These are phyloP conservation scores for Rhizophagus prolifer DNA, from an alignment of 192 early-diverging fungal genomes.

Conservation along the genomic window DNA sequence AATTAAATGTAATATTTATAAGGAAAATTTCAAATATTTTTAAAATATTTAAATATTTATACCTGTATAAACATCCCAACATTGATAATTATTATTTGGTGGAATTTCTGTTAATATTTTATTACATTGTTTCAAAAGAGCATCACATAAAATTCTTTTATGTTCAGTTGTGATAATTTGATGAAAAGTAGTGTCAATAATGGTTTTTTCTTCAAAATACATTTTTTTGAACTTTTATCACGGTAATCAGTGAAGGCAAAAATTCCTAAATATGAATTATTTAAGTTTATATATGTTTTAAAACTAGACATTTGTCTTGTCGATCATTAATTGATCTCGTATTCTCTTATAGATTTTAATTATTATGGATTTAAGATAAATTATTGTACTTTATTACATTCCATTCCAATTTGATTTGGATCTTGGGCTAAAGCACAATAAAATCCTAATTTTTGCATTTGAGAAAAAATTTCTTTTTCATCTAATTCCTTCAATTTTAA, in stretches of 20 bases:
- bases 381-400: constrained; percentile 9
- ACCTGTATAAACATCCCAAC: constrained; percentile 23
- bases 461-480: constrained; percentile 15
- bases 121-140: not conserved
- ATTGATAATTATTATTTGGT: constrained; percentile 1
- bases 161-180: not conserved
- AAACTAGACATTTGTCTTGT: not conserved
- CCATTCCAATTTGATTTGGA: not conserved
- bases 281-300: no score
- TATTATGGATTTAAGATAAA: no score
- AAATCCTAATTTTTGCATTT: constrained; percentile 23
- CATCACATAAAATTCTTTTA: not conserved
- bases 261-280: no score
- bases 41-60: not conserved
- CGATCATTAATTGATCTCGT: no score
- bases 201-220: not conserved
- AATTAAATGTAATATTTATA: not conserved
- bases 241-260: no score
- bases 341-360: no score
- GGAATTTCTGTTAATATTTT: constrained; percentile 1
- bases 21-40: no score
- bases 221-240: not conserved
- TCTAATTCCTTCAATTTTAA: not conserved
- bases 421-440: constrained; percentile 4
- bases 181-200: not conserved